A percentile compares a stretch with the other conserved stretches of the same genome.
phyloP scores from a whole-genome alignment of 2,329 filamentous ascomycete species.

The Neonectria neomacrospora region DNA sequence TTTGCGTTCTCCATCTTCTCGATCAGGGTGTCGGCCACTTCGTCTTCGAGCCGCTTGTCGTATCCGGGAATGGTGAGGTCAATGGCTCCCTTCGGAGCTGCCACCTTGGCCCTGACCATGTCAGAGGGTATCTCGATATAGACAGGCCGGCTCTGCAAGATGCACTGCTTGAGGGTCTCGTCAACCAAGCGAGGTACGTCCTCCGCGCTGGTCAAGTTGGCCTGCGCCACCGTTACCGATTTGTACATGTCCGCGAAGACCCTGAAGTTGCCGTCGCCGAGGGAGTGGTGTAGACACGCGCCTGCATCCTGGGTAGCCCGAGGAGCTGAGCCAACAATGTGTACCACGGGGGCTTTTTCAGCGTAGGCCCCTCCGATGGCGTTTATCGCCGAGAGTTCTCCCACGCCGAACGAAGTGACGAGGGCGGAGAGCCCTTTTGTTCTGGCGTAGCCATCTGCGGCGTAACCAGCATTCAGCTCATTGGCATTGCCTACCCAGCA shows the following conservation, averaged over 20 bases:
- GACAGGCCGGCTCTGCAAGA: conserved; percentile 11
- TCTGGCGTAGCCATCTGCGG: conserved; percentile 67
- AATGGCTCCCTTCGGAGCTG: neutral
- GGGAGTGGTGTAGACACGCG: conserved; percentile 62
- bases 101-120: conserved; percentile 12
- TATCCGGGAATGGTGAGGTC: neutral
- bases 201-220: conserved; percentile 21
- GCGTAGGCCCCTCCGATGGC: conserved; percentile 68
- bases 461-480: conserved; percentile 67
- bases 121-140: conserved; percentile 22
- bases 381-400: conserved; percentile 67
- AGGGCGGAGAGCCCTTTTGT: conserved; percentile 61
- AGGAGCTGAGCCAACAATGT: conserved; percentile 66
- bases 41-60: neutral
- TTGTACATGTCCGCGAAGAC: conserved; percentile 61
- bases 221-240: conserved; percentile 61
- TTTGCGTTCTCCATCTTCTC: conserved; percentile 56
- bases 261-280: conserved; percentile 63
- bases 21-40: neutral
- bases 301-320: conserved; percentile 55
- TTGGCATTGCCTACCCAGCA: conserved; percentile 64
- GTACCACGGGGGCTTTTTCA: conserved; percentile 65
- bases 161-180: neutral
- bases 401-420: conserved; percentile 70
- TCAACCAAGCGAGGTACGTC: conserved; percentile 11